A percentile compares a stretch with the other conserved stretches of the same genome.
Evolutionary conservation across 495 filamentous ascomycete species (phyloP).

Genomic region (Penicillium pancosmium): DNA sequence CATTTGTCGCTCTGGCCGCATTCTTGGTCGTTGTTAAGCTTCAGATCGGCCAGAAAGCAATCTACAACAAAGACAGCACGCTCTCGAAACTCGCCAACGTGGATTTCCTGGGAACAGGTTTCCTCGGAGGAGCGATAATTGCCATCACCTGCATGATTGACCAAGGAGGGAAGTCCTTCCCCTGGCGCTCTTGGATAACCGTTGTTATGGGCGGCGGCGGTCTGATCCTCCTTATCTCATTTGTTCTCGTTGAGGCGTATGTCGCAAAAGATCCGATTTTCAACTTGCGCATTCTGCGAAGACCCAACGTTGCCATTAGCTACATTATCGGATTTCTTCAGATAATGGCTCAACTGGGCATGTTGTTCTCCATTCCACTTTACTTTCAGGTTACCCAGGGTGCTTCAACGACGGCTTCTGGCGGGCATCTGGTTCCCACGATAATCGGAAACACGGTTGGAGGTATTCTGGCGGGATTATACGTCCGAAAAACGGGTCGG

Average conservation of each 20-base stretch:
- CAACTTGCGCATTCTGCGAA: constrained; percentile 57
- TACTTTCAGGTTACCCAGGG: constrained; percentile 69
- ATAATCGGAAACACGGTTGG: constrained; percentile 68
- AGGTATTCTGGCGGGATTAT: constrained; percentile 58
- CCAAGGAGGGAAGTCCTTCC: constrained; percentile 58
- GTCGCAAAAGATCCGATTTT: constrained; percentile 63
- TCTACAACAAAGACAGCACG: constrained; percentile 5
- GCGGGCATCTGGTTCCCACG: constrained; percentile 64
- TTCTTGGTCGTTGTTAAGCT: constrained; percentile 50
- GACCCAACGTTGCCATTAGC: constrained; percentile 55
- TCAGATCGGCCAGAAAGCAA: constrained; percentile 36
- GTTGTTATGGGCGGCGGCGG: constrained; percentile 19
- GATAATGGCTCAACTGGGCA: constrained; percentile 58
- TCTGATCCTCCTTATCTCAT: constrained; percentile 43
- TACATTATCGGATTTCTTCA: constrained; percentile 59
- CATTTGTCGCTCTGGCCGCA: constrained; percentile 54
- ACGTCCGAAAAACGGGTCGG: constrained; percentile 60
- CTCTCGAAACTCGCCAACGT: constrained; percentile 43
- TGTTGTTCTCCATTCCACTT: constrained; percentile 57
- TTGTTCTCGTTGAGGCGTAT: constrained; percentile 53
- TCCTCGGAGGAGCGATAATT: constrained; percentile 52
- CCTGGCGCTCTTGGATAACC: constrained; percentile 55
- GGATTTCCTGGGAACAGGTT: constrained; percentile 59
- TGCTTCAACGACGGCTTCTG: constrained; percentile 58
- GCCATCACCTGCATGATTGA: constrained; percentile 58